Evolutionary conservation across 2,329 filamentous ascomycete genomes (phyloP).

Genomic region (Mollisiaceae sp.): DNA sequence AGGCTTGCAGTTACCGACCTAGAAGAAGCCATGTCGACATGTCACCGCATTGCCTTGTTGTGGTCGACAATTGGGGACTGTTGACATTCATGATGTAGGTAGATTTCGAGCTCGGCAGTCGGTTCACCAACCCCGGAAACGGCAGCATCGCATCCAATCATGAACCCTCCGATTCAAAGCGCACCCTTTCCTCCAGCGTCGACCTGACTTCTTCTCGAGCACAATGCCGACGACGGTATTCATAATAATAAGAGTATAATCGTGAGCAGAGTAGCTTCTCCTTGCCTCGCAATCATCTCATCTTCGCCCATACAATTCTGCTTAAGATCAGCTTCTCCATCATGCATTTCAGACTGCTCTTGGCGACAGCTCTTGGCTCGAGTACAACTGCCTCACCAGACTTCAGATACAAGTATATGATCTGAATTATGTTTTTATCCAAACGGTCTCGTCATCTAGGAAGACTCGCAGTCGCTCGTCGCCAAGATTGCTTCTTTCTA

Average conservation of each 20-base stretch:
- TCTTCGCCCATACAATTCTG: neutral
- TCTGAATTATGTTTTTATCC: neutral
- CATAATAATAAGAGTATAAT: neutral
- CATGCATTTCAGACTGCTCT: neutral
- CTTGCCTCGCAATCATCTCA: slow-evolving; percentile 1
- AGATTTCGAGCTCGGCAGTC: slow-evolving; percentile 20
- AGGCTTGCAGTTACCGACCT: slow-evolving; percentile 36
- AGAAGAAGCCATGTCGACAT: slow-evolving; percentile 37
- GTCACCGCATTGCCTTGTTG: slow-evolving; percentile 38
- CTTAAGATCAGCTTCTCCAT: slow-evolving; percentile 6
- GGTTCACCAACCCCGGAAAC: slow-evolving; percentile 10
- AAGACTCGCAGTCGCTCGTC: slow-evolving; percentile 12
- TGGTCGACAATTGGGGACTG: slow-evolving; percentile 14
- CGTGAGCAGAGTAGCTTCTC: neutral
- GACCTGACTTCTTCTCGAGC: neutral
- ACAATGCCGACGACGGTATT: neutral
- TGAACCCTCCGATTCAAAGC: slow-evolving; percentile 17
- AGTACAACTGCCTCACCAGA: neutral
- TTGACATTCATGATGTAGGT: slow-evolving; percentile 8
- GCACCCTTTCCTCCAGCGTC: slow-evolving; percentile 6
- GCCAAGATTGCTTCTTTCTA: slow-evolving; percentile 21
- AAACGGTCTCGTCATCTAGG: neutral
- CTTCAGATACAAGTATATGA: no score
- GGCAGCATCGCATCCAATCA: slow-evolving; percentile 26
- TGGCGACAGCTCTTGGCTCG: neutral